Evolutionary conservation across 2,329 filamentous ascomycete genomes (phyloP).

Genomic region (Escovopsis sp.): DNA sequence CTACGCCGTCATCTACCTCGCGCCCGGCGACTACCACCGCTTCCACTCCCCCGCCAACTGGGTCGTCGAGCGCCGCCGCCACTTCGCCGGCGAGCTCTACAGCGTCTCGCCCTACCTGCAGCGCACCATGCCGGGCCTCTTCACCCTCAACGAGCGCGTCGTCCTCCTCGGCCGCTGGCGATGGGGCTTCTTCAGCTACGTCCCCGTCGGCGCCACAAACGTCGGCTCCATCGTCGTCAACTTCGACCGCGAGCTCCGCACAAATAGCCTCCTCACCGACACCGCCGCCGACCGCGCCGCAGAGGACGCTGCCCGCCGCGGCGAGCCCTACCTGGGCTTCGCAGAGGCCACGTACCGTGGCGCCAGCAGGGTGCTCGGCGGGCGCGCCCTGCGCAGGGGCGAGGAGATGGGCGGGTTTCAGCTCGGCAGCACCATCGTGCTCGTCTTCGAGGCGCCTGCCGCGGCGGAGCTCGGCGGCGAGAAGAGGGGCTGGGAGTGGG

Average conservation of each 20-base stretch:
- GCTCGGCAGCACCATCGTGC: constrained; percentile 82
- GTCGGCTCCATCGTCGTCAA: constrained; percentile 95
- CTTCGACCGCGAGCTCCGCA: constrained; percentile 86
- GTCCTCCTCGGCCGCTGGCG: constrained; percentile 89
- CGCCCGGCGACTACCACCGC: constrained; percentile 93
- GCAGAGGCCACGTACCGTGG: constrained; percentile 77
- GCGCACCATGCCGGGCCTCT: constrained; percentile 79
- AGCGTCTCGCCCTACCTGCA: constrained; percentile 92
- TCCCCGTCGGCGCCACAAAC: constrained; percentile 91
- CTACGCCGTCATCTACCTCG: constrained; percentile 90
- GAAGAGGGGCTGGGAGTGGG: constrained; percentile 69
- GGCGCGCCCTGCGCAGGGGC: constrained; percentile 69
- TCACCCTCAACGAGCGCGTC: constrained; percentile 92
- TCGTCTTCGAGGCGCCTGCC: constrained; percentile 84
- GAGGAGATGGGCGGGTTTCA: constrained; percentile 99
- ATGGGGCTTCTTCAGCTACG: constrained; percentile 94
- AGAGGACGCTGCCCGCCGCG: constrained; percentile 57
- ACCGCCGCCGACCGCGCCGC: constrained; percentile 81
- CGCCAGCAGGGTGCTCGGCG: constrained; percentile 63
- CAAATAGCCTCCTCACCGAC: constrained; percentile 84
- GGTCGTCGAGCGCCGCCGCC: constrained; percentile 88
- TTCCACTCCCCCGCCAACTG: constrained; percentile 93
- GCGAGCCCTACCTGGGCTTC: constrained; percentile 80
- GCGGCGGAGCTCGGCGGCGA: constrained; percentile 38
- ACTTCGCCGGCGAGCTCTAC: constrained; percentile 93